phyloP scores from a whole-genome alignment of 164 flowering plant genomes.

The Piper longum region DNA sequence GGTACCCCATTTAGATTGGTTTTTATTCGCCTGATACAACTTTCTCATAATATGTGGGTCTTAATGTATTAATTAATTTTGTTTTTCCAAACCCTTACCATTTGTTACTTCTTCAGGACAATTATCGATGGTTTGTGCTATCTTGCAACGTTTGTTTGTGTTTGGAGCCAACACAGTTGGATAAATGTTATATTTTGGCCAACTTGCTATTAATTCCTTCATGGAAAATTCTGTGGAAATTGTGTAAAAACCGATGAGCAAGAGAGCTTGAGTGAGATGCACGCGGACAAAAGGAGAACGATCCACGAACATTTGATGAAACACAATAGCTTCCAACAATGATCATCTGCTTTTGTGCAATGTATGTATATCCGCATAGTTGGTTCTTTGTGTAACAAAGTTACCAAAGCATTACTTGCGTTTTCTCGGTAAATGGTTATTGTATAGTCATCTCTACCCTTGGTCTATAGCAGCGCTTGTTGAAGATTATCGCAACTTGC shows the following conservation, averaged over 20 bases:
- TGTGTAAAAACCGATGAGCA: slow-evolving; percentile 14
- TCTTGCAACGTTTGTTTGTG: slow-evolving; percentile 84
- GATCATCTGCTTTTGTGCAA: neutral
- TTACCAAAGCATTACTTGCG: too few relatives aligned
- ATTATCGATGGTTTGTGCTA: slow-evolving; percentile 82
- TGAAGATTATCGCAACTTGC: too few relatives aligned
- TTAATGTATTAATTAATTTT: neutral
- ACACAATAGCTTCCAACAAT: slow-evolving; percentile 7
- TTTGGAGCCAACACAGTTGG: slow-evolving; percentile 76
- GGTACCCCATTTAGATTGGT: too few relatives aligned
- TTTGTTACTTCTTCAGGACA: slow-evolving; percentile 44
- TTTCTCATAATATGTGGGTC: too few relatives aligned
- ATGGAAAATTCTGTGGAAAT: slow-evolving; percentile 25
- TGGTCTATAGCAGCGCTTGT: too few relatives aligned
- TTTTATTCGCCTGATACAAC: too few relatives aligned
- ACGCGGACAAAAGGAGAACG: slow-evolving; percentile 12
- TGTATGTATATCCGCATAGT: neutral
- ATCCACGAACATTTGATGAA: slow-evolving; percentile 15
- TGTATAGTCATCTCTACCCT: too few relatives aligned
- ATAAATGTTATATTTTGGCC: slow-evolving; percentile 63
- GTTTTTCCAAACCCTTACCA: neutral
- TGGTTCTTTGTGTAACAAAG: too few relatives aligned
- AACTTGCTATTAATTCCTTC: slow-evolving; percentile 67
- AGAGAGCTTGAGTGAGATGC: slow-evolving; percentile 11
- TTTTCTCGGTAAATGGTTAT: too few relatives aligned